These are phyloP conservation scores for Plenodomus lindquistii DNA, from an alignment of 2,329 filamentous ascomycete species.

Conservation along the genomic window DNA sequence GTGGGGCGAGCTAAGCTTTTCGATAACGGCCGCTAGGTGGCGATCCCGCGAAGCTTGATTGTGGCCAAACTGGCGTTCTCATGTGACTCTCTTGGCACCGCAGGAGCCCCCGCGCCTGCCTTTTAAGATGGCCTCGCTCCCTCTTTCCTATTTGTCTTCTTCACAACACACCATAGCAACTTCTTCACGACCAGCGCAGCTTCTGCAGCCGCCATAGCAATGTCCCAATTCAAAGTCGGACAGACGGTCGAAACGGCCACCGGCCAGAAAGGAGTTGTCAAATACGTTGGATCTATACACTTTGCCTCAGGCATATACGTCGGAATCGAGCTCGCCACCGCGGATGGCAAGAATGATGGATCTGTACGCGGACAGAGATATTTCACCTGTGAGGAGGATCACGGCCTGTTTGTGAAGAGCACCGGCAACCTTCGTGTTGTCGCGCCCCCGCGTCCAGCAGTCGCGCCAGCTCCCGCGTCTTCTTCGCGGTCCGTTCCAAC, in stretches of 20 bases:
- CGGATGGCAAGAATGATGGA: conserved; percentile 90
- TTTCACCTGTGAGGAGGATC: conserved; percentile 72
- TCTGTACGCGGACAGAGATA: conserved; percentile 86
- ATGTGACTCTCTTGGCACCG: background rate
- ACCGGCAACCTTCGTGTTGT: conserved; percentile 63
- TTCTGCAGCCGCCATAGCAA: conserved; percentile 10
- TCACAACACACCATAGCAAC: conserved; percentile 8
- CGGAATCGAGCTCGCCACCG: conserved; percentile 82
- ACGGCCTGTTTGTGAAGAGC: conserved; percentile 87
- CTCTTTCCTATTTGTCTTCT: background rate
- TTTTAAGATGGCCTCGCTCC: conserved; percentile 1
- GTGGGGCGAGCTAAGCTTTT: too few relatives aligned
- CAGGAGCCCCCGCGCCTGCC: too few relatives aligned
- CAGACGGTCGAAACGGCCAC: conserved; percentile 80
- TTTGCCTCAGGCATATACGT: conserved; percentile 89
- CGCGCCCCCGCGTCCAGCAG: conserved; percentile 49
- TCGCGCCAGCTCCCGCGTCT: conserved; percentile 9
- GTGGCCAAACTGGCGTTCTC: background rate
- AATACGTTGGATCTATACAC: conserved; percentile 76
- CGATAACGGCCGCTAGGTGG: too few relatives aligned
- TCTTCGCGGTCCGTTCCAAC: conserved; percentile 17
- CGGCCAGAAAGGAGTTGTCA: conserved; percentile 75
- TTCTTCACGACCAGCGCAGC: background rate
- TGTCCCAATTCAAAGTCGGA: conserved; percentile 53
- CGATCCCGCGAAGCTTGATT: too few relatives aligned